Conservation (phyloP, 148 eudicot species). For the Fagopyrum homotropicum region DNA sequence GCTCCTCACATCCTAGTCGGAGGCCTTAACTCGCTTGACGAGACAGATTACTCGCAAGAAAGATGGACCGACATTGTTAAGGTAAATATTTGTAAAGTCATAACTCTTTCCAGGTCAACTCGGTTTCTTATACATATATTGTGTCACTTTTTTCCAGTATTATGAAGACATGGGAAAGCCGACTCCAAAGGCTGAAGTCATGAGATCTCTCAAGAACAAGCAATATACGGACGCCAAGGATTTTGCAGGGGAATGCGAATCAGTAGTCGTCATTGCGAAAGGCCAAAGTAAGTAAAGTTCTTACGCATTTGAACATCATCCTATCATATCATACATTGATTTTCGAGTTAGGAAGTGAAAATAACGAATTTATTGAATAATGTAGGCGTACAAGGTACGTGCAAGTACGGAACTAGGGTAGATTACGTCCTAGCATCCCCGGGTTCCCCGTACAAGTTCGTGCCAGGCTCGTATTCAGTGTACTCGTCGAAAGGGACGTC, state of each 20-base stretch:
- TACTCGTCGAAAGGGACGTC: conserved; percentile 90
- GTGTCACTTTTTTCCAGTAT: conserved; percentile 35
- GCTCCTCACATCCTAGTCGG: conserved; percentile 86
- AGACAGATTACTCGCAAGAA: conserved; percentile 77
- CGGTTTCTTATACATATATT: not conserved
- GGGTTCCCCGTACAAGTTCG: conserved; percentile 54
- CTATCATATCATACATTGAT: not conserved
- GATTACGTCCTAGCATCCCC: conserved; percentile 76
- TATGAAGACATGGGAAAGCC: conserved; percentile 94
- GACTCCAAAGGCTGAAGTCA: conserved; percentile 75
- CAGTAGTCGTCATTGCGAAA: conserved; percentile 90
- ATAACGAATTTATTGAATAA: not conserved
- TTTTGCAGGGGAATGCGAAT: conserved; percentile 85
- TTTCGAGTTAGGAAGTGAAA: not conserved
- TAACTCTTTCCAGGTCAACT: not conserved
- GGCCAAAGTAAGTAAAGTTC: conserved; percentile 63
- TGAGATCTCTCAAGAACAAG: conserved; percentile 56
- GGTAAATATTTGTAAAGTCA: conserved; percentile 27
- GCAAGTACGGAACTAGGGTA: conserved; percentile 86
- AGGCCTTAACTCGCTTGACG: conserved; percentile 85
- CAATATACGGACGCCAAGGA: conserved; percentile 80
- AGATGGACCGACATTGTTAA: conserved; percentile 96
- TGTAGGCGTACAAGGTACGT: conserved; percentile 89
- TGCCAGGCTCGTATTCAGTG: conserved; percentile 90
- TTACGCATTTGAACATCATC: not conserved